Evolutionary conservation across 2,329 filamentous ascomycete genomes (phyloP), one percentile per base, ranked within the genome.

Genomic region (Microdochium paspali): DNA sequence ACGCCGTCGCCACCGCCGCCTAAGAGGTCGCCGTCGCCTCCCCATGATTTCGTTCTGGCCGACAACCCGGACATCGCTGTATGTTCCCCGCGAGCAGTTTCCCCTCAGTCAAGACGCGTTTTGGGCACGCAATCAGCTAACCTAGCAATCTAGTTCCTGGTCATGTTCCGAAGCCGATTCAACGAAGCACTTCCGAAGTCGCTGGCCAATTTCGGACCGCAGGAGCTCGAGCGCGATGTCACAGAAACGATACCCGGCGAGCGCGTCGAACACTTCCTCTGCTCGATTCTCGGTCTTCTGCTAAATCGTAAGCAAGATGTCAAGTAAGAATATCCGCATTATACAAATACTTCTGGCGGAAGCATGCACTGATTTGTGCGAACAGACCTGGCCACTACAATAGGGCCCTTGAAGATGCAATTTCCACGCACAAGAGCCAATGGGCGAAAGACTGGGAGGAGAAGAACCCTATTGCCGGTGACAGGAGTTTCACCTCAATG

Each of bases 251-350:
- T 84, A 21, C 90, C 91, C 2, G 88, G 90, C 58, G 84, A 94
- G 59, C 84, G 90, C 61, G 84, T 87, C 44, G 91, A 97, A 71
- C 79, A 84, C 56, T 81, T 98, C 49, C 74, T 98, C 24, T 98
- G 94, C 72, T 90, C 90, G 52, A 69, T 98, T 54, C 73, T 98
- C 42, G 84, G 87, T 26, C 74, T 98, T 57, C 80, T 96, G 47
- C 75, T 98, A 60, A 98, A 98, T 67, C 84, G 93, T 66, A 97
- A 98, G 74, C 95, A 98, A 65, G 90, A 95, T 69, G 87, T 97
- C 63, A 95, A 98, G 93, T 97, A 80, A 68, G 89, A 53, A 53
- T 39, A n/a, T 31, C 9, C 10, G 23, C 35, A 42, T 24, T 24
- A 40, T n/a, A 24, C 26, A 25, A 20, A 42, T 24, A 28, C 10